Evolutionary conservation across 2,329 filamentous ascomycete genomes (phyloP), one percentile per base, ranked within the genome.

Genomic region (Taxawa tesnikishii): DNA sequence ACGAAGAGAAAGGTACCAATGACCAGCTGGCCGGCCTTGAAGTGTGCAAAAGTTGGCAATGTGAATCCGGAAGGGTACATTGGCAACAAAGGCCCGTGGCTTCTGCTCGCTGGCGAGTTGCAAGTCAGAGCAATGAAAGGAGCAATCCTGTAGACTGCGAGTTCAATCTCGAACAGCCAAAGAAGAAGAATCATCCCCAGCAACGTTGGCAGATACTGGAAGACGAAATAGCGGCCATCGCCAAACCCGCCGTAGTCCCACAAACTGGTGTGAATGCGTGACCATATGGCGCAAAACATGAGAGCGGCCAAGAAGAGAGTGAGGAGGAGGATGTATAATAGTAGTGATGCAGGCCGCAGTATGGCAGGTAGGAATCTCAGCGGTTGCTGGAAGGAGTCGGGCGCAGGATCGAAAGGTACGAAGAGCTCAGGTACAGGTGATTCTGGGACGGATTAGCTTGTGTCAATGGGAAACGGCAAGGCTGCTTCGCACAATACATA

Each of bases 181-280:
- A 94, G 53, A 28, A 90, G 65, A 21, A 93, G 59, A 9, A 78
- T 43, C 13, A 75, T 74, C 0, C 77, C 83, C 10, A 92, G 50
- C 0, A 93, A 60, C 35, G 85, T 83, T 2, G 88, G 87, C 2
- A 94, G 60, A 41, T 93, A 83, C 39, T 84, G 73, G 53, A 93
- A 90, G 28, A 92, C 56, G 52, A 94, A 94, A 56, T 92, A 94
- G 42, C 76, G 68, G 6, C 67, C 68, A 30, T 78, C 79, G 38
- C 81, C 79, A 36, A 84, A 78, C 17, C 67, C 68, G 19, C 62
- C 60, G 51, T 87, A 94, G 3, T 67, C 56, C 49, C 71, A 75
- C 9, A 94, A 59, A 1, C 83, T 83, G 7, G 65, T 54, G 41
- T 77, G 65, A 4, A 58, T 53, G 23, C 65, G 56, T 8, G 80